Percentiles rank a stretch among this genome's conserved stretches.
These are phyloP conservation scores for Escallonia herrerae DNA, from an alignment of 129 eudicot genomes.

Conservation along the genomic window DNA sequence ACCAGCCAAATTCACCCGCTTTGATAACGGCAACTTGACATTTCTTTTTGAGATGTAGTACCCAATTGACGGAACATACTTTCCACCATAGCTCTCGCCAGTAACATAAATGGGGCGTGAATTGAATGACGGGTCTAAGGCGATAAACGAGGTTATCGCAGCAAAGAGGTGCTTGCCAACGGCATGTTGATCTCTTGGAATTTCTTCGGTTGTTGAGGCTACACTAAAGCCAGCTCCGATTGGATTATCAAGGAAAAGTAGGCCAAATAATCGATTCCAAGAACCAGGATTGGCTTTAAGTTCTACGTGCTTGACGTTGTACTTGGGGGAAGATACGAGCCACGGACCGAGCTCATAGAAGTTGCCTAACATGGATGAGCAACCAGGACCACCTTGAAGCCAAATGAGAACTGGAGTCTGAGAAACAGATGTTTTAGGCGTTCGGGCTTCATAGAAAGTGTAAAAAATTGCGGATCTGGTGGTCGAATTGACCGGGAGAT, in stretches of 20 bases:
- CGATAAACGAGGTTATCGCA: conserved; percentile 46
- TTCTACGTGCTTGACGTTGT: conserved; percentile 21
- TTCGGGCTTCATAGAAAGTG: conserved; percentile 43
- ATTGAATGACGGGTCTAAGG: conserved; percentile 28
- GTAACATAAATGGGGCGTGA: conserved; percentile 52
- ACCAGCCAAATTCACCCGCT: conserved; percentile 33
- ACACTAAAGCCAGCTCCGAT: conserved; percentile 68
- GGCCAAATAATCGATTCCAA: conserved; percentile 61
- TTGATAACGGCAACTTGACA: background rate
- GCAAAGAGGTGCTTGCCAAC: conserved; percentile 45
- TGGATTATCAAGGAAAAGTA: conserved; percentile 62
- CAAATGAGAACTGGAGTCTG: conserved; percentile 65
- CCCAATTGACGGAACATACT: conserved; percentile 57
- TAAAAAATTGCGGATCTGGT: conserved; percentile 59
- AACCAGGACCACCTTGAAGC: conserved; percentile 85
- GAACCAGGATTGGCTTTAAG: conserved; percentile 42
- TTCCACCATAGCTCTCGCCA: conserved; percentile 75
- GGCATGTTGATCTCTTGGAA: conserved; percentile 50
- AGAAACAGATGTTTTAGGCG: conserved; percentile 17
- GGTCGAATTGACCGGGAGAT: conserved; percentile 46
- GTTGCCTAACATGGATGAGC: conserved; percentile 70
- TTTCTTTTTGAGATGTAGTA: conserved; percentile 44
- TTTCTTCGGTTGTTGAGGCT: conserved; percentile 46
- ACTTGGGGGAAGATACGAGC: conserved; percentile 19
- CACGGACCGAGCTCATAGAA: conserved; percentile 67